Base-by-base conservation (phyloP, 768 basidiomycete species). In the Tephrocybe sp. region DNA sequence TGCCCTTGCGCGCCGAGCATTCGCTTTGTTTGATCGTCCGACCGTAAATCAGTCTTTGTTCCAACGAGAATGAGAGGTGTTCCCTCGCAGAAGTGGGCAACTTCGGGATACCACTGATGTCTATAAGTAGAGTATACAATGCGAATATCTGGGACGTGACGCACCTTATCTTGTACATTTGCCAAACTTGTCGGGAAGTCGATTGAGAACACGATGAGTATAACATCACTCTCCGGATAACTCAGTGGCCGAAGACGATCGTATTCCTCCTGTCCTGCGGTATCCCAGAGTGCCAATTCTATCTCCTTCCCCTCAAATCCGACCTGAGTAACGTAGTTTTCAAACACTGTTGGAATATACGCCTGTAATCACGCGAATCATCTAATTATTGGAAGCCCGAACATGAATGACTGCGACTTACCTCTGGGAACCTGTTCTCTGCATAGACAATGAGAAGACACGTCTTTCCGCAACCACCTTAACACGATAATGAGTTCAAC, bases 201-300 rank as follows among this genome's bases (percentile, higher is more conserved):
- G 65, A 95, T 75, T 9, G 91, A 92, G 74, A 96, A 97, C 24
- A 95, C 92, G 59, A 96, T 90, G 59, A 96, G 86, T 60, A 96
- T 92, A 51, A 92, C 89, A 62, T 92, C 82, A 75, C 85, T 88
- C 67, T 93, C 90, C 16, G 91, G 89, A 59, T 93, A 92, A 65
- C 86, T 89, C 54, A 93, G 75, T 16, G 90, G 89, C 57, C 90
- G 79, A 48, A 94, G 78, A 54, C 89, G 80, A 67, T 95, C 92
- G 69, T 97, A 98, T 72, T 98, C 94, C 70, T 98, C 94, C 67
- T 97, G 94, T 22, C 94, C 94, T 1, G 94, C 94, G 1, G 94
- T 98, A 69, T 98, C 94, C 93, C 96, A 99, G 15, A 99, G 77
- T n/a, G 97, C 96, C 35, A 99, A 80, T 63, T 97, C 92, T 53